Conservation (phyloP, 1,284 basidiomycete species). For the Paramarasmius palmivorus region DNA sequence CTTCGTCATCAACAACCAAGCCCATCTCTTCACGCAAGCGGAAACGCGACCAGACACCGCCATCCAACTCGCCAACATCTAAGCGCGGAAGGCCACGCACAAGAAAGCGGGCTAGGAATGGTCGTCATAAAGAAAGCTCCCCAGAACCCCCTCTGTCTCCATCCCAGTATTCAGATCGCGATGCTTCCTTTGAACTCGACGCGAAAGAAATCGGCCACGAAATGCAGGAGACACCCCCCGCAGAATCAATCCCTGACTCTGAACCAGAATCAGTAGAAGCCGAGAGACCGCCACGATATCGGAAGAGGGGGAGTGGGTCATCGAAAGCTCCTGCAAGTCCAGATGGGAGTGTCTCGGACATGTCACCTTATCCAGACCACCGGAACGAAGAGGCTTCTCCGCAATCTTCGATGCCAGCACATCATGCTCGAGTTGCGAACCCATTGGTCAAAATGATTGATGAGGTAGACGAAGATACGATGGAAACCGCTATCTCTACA, state of each 20-base stretch:
- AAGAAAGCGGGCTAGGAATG: too few relatives aligned
- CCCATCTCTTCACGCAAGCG: too few relatives aligned
- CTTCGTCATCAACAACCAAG: too few relatives aligned
- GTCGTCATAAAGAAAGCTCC: too few relatives aligned
- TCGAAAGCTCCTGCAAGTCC: not conserved
- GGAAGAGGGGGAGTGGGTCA: not conserved
- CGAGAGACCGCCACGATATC: constrained; percentile 1
- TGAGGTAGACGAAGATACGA: constrained; percentile 29
- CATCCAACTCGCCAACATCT: too few relatives aligned
- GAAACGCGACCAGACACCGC: too few relatives aligned
- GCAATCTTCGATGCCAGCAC: constrained; percentile 33
- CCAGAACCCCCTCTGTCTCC: too few relatives aligned
- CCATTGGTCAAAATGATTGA: constrained; percentile 55
- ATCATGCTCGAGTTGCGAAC: constrained; percentile 47
- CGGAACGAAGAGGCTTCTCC: not conserved
- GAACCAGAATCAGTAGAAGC: constrained; percentile 22
- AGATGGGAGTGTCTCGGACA: not conserved
- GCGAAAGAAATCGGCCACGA: constrained; percentile 9
- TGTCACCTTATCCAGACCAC: not conserved
- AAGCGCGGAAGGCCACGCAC: too few relatives aligned
- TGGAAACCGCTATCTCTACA: constrained; percentile 42
- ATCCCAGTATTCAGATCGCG: too few relatives aligned
- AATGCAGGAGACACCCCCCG: not conserved
- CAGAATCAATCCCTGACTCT: constrained; percentile 32
- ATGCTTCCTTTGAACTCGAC: too few relatives aligned